Base-by-base conservation (phyloP, 768 basidiomycete genomes). In the Trametes villosa region DNA sequence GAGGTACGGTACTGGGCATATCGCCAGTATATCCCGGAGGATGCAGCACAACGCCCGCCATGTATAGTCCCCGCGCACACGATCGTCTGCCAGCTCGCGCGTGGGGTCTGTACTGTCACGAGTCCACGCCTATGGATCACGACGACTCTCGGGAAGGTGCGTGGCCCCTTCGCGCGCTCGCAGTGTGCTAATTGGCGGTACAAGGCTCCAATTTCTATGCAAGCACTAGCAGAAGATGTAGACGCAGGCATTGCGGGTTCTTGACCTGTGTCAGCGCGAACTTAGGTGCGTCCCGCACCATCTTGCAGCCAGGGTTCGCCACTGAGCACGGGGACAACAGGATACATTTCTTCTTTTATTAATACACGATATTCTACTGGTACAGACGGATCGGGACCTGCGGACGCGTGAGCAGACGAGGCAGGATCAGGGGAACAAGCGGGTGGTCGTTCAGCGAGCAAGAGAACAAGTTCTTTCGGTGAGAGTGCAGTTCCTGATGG, bases 1-100 rank as follows among this genome's bases (percentile, higher is more conserved):
- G 49, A 51, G n/a, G 22, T 51, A n/a, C 4, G 34, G 1, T 51
- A 22, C 34, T 51, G 31, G 33, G n/a, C 31, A 11, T 51, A 22
- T 22, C 31, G 33, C 18, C 11, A 29, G 26, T n/a, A 18, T 9
- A 31, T 17, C 7, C 11, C 7, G 26, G 29, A 29, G 49, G n/a
- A n/a, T n/a, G n/a, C n/a, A n/a, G n/a, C n/a, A n/a, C n/a, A 22
- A 8, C 2, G n/a, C 20, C 33, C 33, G 20, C 49, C 49, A 3
- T 12, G 24, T 4, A 34, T 51, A 9, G 20, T 51, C 13, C 49
- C 49, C 24, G 31, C 31, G 18, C 9, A n/a, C 3, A 12, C 31
- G 18, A 51, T 51, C 30, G n/a, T 20, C 9, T 51, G 34, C 31
- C 49, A 51, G n/a, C 49, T 51, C 20, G 49, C 49, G 8, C 49